Conservation (phyloP, 768 basidiomycete genomes). For the Collybia nuda region DNA sequence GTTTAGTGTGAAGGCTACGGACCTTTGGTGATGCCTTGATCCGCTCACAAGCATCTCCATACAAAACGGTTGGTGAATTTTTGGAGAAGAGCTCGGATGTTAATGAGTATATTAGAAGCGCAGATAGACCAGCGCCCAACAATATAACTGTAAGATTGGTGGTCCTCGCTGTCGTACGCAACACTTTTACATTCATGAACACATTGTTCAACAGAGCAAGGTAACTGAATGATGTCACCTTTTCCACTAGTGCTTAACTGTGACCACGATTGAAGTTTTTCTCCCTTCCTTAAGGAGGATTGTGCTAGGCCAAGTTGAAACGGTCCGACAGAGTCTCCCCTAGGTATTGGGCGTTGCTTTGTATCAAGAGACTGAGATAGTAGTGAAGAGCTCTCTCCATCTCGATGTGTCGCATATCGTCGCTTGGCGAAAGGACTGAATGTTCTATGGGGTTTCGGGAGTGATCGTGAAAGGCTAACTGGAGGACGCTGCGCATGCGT, state of each 20-base stretch:
- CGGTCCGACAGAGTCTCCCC: constrained; percentile 70
- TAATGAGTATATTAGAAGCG: constrained; percentile 73
- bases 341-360: constrained; percentile 40
- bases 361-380: constrained; percentile 69
- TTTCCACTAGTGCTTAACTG: constrained; percentile 77
- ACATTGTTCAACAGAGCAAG: background rate
- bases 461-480: constrained; percentile 5
- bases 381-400: constrained; percentile 43
- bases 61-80: constrained; percentile 84
- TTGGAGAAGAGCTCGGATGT: constrained; percentile 85
- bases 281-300: constrained; percentile 48
- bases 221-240: constrained; percentile 39
- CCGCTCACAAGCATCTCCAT: constrained; percentile 58
- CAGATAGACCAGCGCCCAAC: constrained; percentile 79
- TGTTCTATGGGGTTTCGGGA: constrained; percentile 3
- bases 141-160: constrained; percentile 58
- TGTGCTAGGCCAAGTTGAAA: constrained; percentile 74
- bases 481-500: constrained; percentile 7
- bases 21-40: constrained; percentile 48
- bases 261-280: constrained; percentile 73
- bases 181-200: constrained; percentile 27
- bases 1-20: constrained; percentile 13
- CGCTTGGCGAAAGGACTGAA: constrained; percentile 12
- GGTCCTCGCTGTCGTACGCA: constrained; percentile 49
- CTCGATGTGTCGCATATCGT: constrained; percentile 49